Base-by-base conservation (phyloP, 148 eudicot species). In the Rhododendron vialii region DNA sequence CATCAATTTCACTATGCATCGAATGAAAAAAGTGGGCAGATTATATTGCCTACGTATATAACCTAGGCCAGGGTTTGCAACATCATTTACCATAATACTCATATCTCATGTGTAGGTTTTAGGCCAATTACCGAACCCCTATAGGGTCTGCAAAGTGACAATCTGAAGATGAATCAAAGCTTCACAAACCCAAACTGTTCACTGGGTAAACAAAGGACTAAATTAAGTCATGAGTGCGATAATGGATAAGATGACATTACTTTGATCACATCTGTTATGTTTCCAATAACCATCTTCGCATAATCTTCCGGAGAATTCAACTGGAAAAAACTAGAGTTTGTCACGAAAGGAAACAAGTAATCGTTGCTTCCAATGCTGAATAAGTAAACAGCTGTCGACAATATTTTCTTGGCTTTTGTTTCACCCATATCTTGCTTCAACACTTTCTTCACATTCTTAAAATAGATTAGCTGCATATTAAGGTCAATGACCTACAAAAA, bases 391-490 rank as follows among this genome's bases (percentile, higher is more conserved):
- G 75, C 75, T 28, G 22, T 86, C 78, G 71, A 78, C 28, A 91
- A 15, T 57, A 63, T 81, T 35, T 41, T 78, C 65, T 78, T 85
- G 38, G 93, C 86, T 83, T 92, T 82, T 24, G 36, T 36, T 10
- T 89, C 82, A 38, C 94, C 94, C 33, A 89, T 77, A 43, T 83
- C 69, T 36, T 85, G 20, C 88, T 75, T 79, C 7, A 91, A n/a
- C 87, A 80, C 11, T 77, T 88, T 88, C 36, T 26, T 84, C 61
- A 89, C 89, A 43, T 91, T 79, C 85, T 87, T 89, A 86, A 88
- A 93, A 77, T 85, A 77, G 14, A 48, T 88, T 26, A 93, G 55
- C 35, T 93, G 95, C 87, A 87, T 91, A 77, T 91, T 89, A 0
- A 92, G 89, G 78, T 84, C 87, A 5, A 69, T 69, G 11, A 69